Base-by-base conservation (phyloP, 257 asterid genomes). In the Solanum peruvianum region DNA sequence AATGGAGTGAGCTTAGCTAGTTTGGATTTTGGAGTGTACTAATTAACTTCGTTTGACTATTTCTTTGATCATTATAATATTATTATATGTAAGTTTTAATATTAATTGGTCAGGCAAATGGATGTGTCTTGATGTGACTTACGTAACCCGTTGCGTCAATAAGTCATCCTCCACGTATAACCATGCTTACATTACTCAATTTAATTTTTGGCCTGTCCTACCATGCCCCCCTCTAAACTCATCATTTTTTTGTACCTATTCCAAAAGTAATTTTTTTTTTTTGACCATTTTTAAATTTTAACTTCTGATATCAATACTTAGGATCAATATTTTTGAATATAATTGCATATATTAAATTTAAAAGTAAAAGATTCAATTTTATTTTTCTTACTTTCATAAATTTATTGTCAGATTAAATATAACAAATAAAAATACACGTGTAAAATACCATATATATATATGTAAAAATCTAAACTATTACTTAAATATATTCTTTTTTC, bases 21-120 rank as follows among this genome's bases (percentile, higher is more conserved):
- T 49, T 47, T 80, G 66, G 18, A 16, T 47, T 29, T 80, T 80
- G 85, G 85, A 47, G 20, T 80, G 42, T 47, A 47, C 66, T 62
- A 66, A 25, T 83, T 84, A 66, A 84, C 66, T 85, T 6, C 25
- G n/a, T 81, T 64, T 87, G 83, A 87, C 72, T 81, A 62, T 62
- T 80, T 87, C 72, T 49, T 33, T 47, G 66, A 15, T 76, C 64
- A 77, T 76, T 35, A 11, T 42, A 41, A 15, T 25, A 42, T 73
- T 73, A 11, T 11, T 47, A 33, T 56, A 37, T 37, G 39, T 37
- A 42, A 10, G 42, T 66, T 70, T 27, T 33, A 33, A 71, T 71
- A 87, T 87, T 82, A 35, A 87, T 87, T 67, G 83, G 87, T 35
- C 66, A 69, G 82, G 89, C 84, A 37, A 7, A 4, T 72, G 77